These are phyloP conservation scores for Bruguiera parviflora DNA, from an alignment of 345 rosid genomes.

Conservation along the genomic window DNA sequence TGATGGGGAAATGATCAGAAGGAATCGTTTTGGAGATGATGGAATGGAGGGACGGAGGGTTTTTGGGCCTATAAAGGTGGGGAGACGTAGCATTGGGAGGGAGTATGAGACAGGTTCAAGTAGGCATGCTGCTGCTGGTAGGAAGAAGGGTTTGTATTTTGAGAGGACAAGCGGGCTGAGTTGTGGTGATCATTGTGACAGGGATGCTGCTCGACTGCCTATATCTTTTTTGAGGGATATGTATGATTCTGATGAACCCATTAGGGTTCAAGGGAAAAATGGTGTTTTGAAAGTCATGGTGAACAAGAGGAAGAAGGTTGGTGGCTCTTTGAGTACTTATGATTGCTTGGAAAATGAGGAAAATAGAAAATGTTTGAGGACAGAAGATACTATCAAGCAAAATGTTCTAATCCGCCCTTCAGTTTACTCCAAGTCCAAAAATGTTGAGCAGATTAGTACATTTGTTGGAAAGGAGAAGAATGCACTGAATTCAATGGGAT, in stretches of 20 bases:
- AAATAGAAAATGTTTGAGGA: constrained; percentile 32
- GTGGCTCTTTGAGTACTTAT: constrained; percentile 40
- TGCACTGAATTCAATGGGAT: constrained; percentile 32
- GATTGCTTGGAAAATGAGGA: constrained; percentile 39
- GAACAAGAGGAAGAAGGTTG: constrained; percentile 57
- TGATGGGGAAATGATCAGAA: constrained; percentile 45
- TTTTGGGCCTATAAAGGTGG: constrained; percentile 39
- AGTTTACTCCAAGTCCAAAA: constrained; percentile 35
- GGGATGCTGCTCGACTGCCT: constrained; percentile 35
- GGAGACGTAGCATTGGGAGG: constrained; percentile 35
- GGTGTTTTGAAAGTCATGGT: constrained; percentile 90
- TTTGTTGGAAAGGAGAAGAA: constrained; percentile 36
- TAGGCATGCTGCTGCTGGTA: constrained; percentile 44
- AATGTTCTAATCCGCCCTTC: constrained; percentile 35
- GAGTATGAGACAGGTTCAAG: constrained; percentile 52
- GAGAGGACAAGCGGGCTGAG: constrained; percentile 39
- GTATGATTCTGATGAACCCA: constrained; percentile 52
- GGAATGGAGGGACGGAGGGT: constrained; percentile 41
- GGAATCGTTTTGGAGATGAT: constrained; percentile 35
- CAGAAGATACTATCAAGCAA: constrained; percentile 41
- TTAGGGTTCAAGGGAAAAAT: constrained; percentile 89
- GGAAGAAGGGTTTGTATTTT: constrained; percentile 40
- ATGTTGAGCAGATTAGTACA: constrained; percentile 38
- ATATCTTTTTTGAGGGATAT: constrained; percentile 42
- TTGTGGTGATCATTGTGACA: constrained; percentile 34